Evolutionary conservation across 2,329 filamentous ascomycete genomes (phyloP), one percentile per base, ranked within the genome.

Genomic region (Knufia fluminis): DNA sequence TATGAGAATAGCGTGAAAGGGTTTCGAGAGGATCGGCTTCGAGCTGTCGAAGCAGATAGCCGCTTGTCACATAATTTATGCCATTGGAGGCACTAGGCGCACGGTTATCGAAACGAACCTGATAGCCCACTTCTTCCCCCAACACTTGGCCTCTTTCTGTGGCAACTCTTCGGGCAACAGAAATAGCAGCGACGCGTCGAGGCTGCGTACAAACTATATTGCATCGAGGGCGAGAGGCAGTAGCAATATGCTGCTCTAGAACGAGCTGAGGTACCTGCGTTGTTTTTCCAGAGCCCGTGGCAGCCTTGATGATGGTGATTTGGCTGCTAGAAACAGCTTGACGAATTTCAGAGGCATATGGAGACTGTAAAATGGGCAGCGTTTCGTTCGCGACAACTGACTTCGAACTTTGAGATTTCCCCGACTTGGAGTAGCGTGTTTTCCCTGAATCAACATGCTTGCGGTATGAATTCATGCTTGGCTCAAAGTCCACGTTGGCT

Each of bases 11-110:
- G 70, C 68, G 96, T 89, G 0, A 88, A 94, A 49, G 96, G 82
- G 57, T 95, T 88, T 96, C 77, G 49, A 92, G 85, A 56, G 87
- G 85, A 0, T 87, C 85, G 4, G 83, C 83, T 65, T 98, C 90
- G n/a, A 98, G 74, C 88, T 97, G 96, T 31, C 92, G 82, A 74
- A 97, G 86, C 14, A 98, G 89, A 52, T 97, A 94, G 70, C 92
- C 81, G 43, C 79, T 79, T 24, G 79, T 71, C 33, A 54, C 54
- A 26, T 52, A 56, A n/a, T 91, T 91, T 66, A 89, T 98, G 10
- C 96, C 79, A 19, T 97, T 77, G 44, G 85, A 77, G 2, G 88
- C 95, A 58, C 89, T 82, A 24, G 80, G 78, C 4, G 82, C 83
- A 0, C 83, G 84, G 40, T 88, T 85, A 64, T 97, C 92, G 16